Percentiles rank a stretch among this genome's conserved stretches.
These are phyloP conservation scores for Salix caprea DNA, from an alignment of 345 rosid species.

Conservation along the genomic window DNA sequence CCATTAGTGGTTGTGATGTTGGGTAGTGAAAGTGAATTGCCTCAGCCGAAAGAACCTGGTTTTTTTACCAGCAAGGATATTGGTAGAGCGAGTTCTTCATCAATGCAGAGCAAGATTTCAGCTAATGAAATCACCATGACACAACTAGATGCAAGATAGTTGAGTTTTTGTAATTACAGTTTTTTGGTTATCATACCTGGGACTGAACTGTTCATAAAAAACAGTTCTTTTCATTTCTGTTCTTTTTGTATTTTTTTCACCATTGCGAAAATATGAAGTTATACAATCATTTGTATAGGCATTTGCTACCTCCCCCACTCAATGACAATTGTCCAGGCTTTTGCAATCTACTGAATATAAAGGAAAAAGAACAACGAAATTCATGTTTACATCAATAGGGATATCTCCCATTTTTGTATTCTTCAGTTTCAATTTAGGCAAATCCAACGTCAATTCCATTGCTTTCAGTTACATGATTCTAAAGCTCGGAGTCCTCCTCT, in stretches of 20 bases:
- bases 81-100: not conserved
- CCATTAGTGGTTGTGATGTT: not conserved
- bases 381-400: not conserved
- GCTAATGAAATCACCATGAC: not conserved
- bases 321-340: not conserved
- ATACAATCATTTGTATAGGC: not conserved
- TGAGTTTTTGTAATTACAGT: not conserved
- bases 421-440: not conserved
- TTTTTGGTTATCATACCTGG: not conserved
- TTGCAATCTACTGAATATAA: not conserved
- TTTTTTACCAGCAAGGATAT: not conserved
- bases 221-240: not conserved
- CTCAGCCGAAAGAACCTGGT: slow-evolving; percentile 5
- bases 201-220: not conserved
- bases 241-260: not conserved
- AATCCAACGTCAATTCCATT: not conserved
- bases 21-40: not conserved
- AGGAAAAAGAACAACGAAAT: not conserved
- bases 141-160: not conserved
- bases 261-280: not conserved
- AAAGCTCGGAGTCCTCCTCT: not conserved
- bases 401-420: not conserved
- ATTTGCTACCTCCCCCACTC: not conserved
- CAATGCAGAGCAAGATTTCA: not conserved
- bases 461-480: not conserved